Evolutionary conservation across 2,329 filamentous ascomycete species (phyloP).

Genomic region (Gnomoniopsis sp.): DNA sequence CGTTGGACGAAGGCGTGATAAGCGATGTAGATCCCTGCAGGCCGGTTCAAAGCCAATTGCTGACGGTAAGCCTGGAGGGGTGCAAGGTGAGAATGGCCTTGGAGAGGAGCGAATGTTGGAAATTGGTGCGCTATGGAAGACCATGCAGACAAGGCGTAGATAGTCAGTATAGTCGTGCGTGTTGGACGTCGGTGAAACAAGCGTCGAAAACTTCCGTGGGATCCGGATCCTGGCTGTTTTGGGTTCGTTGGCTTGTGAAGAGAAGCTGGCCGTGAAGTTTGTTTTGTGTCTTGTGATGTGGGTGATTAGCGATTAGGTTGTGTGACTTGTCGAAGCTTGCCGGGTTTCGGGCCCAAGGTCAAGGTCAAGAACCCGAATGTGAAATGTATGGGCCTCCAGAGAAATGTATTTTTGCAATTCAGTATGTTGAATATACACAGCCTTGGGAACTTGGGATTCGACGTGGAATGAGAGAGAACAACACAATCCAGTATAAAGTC

Average conservation of each 20-base stretch:
- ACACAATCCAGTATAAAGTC: neutral
- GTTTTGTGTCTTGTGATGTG: neutral
- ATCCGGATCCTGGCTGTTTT: neutral
- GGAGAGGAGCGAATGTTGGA: neutral
- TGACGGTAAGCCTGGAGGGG: neutral
- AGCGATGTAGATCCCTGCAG: neutral
- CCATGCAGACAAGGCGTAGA: neutral
- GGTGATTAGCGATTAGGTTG: neutral
- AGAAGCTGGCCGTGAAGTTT: neutral
- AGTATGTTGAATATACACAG: no score
- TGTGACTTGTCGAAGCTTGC: neutral
- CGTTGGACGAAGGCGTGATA: neutral
- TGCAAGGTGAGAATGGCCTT: neutral
- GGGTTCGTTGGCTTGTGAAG: neutral
- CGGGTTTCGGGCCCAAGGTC: neutral
- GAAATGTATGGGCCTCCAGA: no score
- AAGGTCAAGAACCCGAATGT: no score
- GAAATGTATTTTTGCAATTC: no score
- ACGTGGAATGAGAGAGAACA: neutral
- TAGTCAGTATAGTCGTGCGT: neutral
- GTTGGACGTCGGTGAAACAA: slow-evolving; percentile 5
- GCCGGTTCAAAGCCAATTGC: neutral
- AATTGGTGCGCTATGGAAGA: neutral
- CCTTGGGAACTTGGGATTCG: neutral
- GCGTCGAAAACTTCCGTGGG: neutral